phyloP scores from a whole-genome alignment of 1,284 basidiomycete genomes.

The Tilletia setariae region DNA sequence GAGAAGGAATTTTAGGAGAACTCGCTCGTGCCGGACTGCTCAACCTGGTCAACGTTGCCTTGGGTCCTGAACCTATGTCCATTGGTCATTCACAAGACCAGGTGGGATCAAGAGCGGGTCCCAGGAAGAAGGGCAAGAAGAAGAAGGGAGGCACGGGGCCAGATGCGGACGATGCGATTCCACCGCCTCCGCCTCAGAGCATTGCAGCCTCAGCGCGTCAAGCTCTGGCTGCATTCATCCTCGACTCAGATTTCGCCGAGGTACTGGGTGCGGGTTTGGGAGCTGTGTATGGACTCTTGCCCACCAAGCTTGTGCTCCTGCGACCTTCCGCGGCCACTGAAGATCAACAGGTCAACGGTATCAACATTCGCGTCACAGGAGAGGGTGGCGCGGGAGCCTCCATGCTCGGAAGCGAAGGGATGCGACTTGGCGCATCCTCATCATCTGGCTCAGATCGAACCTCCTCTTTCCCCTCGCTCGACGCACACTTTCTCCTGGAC shows the following conservation, averaged over 20 bases:
- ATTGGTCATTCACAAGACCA: neutral
- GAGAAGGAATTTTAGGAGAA: slow-evolving; percentile 89
- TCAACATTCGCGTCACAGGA: slow-evolving; percentile 55
- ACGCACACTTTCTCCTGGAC: slow-evolving; percentile 7
- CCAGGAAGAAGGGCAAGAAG: neutral
- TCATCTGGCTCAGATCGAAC: neutral
- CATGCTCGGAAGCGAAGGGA: slow-evolving; percentile 11
- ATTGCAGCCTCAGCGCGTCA: slow-evolving; percentile 62
- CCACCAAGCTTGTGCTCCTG: slow-evolving; percentile 68
- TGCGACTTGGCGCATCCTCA: slow-evolving; percentile 6
- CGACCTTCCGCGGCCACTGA: slow-evolving; percentile 5
- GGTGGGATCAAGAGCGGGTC: neutral
- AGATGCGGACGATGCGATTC: neutral
- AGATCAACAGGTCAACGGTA: slow-evolving; percentile 57
- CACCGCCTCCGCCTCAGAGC: neutral
- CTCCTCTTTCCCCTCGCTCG: neutral
- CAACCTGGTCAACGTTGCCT: slow-evolving; percentile 79
- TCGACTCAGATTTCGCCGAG: slow-evolving; percentile 93
- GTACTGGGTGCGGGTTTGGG: slow-evolving; percentile 90
- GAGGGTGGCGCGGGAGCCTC: slow-evolving; percentile 54
- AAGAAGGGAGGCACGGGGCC: neutral
- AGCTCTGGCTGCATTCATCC: slow-evolving; percentile 82
- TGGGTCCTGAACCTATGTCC: slow-evolving; percentile 17
- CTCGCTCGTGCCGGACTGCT: slow-evolving; percentile 86
- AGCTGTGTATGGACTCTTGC: slow-evolving; percentile 86